Base-by-base conservation (phyloP, 495 filamentous ascomycete genomes). In the Monascus purpureus region DNA sequence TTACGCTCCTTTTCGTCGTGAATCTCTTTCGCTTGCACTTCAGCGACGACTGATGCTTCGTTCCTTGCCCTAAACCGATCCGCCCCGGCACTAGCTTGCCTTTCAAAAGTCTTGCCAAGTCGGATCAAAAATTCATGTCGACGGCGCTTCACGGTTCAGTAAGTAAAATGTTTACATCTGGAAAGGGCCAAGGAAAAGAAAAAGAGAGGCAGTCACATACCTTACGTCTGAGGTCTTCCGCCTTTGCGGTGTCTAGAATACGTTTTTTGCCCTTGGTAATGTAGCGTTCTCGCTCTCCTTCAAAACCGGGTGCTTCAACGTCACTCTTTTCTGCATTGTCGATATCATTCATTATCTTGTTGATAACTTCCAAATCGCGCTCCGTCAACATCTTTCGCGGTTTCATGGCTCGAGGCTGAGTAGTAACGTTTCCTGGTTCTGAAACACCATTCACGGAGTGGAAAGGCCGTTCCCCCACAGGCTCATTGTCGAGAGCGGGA, bases 1-100 rank as follows among this genome's bases (percentile, higher is more conserved):
- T 99, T 99, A 17, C 92, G 83, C 56, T 96, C 92, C 53, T 96
- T 99, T 50, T 99, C 90, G 29, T 90, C 85, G 35, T 80, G 79
- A 6, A 94, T 66, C 49, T 95, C 90, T 39, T 81, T 82, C 33
- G 80, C 75, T 37, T 90, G 81, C 1, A 97, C 88, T 42, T 93
- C 77, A 27, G 79, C 70, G 32, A 86, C 64, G 12, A 87, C 90
- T 9, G 74, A 75, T 3, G 73, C 65, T 44, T 75, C 73, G 42
- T 79, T 65, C 18, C 47, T 44, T n/a, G 52, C 41, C 31, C 68
- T 53, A 43, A 73, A 80, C 18, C 66, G 59, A 13, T 70, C 59
- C 28, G 61, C 63, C 17, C 68, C 72, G 3, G 53, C 46, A 25
- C 67, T 53, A 14, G 68, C 68, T 40, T 73, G 66, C 29, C 47